These are phyloP conservation scores for Aphanomyces cochlioides DNA, from an alignment of 352 stramenopile species.

Conservation along the genomic window DNA sequence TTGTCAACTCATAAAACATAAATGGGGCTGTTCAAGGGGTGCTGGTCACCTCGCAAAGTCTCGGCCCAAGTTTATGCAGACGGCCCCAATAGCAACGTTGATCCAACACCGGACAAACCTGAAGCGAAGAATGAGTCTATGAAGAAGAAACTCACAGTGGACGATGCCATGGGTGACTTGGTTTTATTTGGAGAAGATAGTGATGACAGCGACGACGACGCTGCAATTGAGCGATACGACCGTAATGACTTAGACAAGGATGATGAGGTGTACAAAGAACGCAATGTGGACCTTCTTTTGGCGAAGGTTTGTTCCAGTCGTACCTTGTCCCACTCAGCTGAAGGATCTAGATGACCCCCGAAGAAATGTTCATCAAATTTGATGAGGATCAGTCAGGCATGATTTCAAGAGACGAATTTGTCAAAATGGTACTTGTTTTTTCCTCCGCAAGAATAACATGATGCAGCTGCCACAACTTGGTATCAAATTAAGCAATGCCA, in stretches of 20 bases:
- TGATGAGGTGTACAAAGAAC: slow-evolving; percentile 44
- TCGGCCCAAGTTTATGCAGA: background rate
- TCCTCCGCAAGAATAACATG: slow-evolving; percentile 12
- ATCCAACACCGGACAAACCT: background rate
- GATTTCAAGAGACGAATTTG: slow-evolving; percentile 91
- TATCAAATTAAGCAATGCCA: slow-evolving; percentile 84
- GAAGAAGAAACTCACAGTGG: background rate
- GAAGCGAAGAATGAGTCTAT: background rate
- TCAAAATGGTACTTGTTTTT: slow-evolving; percentile 57
- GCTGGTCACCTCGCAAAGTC: slow-evolving; percentile 4
- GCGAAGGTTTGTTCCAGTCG: slow-evolving; percentile 42
- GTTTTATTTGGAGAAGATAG: slow-evolving; percentile 69
- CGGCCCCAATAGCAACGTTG: background rate
- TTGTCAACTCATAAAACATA: background rate
- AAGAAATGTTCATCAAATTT: slow-evolving; percentile 91
- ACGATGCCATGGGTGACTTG: slow-evolving; percentile 33
- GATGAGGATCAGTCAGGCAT: slow-evolving; percentile 85
- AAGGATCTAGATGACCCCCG: slow-evolving; percentile 47
- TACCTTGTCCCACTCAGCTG: background rate
- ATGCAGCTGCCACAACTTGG: slow-evolving; percentile 79
- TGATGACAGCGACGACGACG: slow-evolving; percentile 78
- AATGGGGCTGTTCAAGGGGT: slow-evolving; percentile 13
- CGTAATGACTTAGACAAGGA: slow-evolving; percentile 38
- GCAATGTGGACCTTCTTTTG: slow-evolving; percentile 60
- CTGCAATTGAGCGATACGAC: slow-evolving; percentile 61